Conservation (phyloP, 1,284 basidiomycete species). For the Trichosporon asahii region DNA sequence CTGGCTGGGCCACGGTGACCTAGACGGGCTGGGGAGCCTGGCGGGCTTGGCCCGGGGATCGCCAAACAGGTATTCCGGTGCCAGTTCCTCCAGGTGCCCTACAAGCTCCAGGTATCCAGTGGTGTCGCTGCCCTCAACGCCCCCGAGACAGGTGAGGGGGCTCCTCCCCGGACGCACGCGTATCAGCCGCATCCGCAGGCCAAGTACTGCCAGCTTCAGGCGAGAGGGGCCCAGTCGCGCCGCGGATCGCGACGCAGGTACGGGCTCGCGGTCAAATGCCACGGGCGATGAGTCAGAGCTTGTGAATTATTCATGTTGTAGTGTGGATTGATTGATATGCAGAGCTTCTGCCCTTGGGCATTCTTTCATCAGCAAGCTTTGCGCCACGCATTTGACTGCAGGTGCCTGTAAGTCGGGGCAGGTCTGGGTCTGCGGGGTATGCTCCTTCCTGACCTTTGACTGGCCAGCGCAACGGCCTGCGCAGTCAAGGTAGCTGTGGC, state of each 20-base stretch:
- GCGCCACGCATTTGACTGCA: background rate
- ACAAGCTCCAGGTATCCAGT: background rate
- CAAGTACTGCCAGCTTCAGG: background rate
- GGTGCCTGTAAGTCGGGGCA: background rate
- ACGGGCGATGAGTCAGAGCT: background rate
- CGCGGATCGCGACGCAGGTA: background rate
- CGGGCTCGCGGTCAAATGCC: background rate
- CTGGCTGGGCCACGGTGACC: background rate
- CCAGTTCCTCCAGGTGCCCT: background rate
- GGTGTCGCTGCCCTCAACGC: background rate
- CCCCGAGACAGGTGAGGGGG: background rate
- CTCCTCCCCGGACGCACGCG: background rate
- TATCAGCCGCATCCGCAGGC: background rate
- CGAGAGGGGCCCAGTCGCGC: background rate
- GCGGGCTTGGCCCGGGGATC: background rate
- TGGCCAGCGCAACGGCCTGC: too few species aligned
- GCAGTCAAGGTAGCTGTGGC: background rate
- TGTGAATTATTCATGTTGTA: background rate
- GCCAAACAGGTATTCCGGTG: background rate
- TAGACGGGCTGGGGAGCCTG: background rate
- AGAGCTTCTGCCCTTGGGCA: background rate
- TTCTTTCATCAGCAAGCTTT: background rate
- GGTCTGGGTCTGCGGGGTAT: background rate
- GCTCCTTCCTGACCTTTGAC: background rate
- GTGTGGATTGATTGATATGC: background rate